Conservation (phyloP, 108 stramenopile species). For the Cyclotella kingstonii region DNA sequence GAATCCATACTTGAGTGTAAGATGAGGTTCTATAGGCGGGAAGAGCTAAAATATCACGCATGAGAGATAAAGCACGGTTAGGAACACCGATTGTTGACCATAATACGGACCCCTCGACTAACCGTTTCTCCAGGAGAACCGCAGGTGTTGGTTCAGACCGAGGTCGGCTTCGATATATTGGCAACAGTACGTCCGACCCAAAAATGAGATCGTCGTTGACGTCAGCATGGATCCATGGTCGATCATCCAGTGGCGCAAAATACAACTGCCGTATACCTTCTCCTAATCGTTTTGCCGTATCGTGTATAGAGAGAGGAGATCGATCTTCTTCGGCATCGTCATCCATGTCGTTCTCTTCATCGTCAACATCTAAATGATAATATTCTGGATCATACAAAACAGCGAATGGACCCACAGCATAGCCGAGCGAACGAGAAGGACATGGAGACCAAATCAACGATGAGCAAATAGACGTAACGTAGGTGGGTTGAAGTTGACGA, state of each 20-base stretch:
- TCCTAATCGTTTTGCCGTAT: slow-evolving; percentile 56
- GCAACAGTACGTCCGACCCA: slow-evolving; percentile 7
- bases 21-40: slow-evolving; percentile 76
- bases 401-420: slow-evolving; percentile 82
- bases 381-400: slow-evolving; percentile 83
- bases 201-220: slow-evolving; percentile 44
- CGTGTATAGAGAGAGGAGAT: slow-evolving; percentile 25
- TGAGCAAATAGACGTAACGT: slow-evolving; percentile 66
- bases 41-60: slow-evolving; percentile 79
- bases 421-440: slow-evolving; percentile 76
- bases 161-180: not conserved
- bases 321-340: slow-evolving; percentile 30
- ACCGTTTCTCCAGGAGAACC: slow-evolving; percentile 22
- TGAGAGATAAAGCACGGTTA: slow-evolving; percentile 78
- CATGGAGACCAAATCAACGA: slow-evolving; percentile 74
- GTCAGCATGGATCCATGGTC: slow-evolving; percentile 64
- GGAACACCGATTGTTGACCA: slow-evolving; percentile 73
- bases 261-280: slow-evolving; percentile 83
- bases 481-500: slow-evolving; percentile 55
- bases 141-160: slow-evolving; percentile 23
- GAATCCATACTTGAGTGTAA: slow-evolving; percentile 88
- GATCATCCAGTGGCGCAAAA: slow-evolving; percentile 63
- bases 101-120: slow-evolving; percentile 54
- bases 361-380: slow-evolving; percentile 45
- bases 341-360: slow-evolving; percentile 59